Evolutionary conservation across 2,329 filamentous ascomycete genomes (phyloP).

Genomic region (Orbilia blumenaviensis): DNA sequence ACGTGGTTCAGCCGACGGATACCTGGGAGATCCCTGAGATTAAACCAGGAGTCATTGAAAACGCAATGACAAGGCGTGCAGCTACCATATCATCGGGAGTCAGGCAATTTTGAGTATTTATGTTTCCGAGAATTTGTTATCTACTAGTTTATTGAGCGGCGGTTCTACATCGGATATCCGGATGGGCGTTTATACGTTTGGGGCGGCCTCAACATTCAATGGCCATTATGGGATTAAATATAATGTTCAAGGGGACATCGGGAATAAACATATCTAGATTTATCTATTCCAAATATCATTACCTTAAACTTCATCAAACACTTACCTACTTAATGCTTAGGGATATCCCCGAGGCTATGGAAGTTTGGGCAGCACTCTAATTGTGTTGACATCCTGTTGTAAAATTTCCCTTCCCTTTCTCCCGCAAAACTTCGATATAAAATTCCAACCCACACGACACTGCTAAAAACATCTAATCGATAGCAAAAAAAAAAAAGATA

Average conservation of each 20-base stretch:
- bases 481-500: neutral
- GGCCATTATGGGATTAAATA: neutral
- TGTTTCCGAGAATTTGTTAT: neutral
- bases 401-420: constrained; percentile 22
- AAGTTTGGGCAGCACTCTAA: neutral
- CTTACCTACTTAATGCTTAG: neutral
- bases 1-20: constrained; percentile 57
- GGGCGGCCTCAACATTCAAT: neutral
- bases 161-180: constrained; percentile 7
- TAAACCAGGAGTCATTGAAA: constrained; percentile 44
- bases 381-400: constrained; percentile 40
- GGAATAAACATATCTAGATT: neutral
- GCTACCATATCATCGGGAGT: constrained; percentile 43
- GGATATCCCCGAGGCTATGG: neutral
- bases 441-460: constrained; percentile 27
- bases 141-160: neutral
- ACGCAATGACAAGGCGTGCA: constrained; percentile 46
- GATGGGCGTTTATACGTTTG: neutral
- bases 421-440: constrained; percentile 37
- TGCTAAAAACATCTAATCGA: neutral
- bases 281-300: neutral
- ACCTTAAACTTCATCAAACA: neutral
- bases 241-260: neutral
- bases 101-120: constrained; percentile 20
- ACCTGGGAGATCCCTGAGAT: constrained; percentile 50